Conservation (phyloP, 1,139 yeast species). For the Blastobotrys illinoisensis region DNA sequence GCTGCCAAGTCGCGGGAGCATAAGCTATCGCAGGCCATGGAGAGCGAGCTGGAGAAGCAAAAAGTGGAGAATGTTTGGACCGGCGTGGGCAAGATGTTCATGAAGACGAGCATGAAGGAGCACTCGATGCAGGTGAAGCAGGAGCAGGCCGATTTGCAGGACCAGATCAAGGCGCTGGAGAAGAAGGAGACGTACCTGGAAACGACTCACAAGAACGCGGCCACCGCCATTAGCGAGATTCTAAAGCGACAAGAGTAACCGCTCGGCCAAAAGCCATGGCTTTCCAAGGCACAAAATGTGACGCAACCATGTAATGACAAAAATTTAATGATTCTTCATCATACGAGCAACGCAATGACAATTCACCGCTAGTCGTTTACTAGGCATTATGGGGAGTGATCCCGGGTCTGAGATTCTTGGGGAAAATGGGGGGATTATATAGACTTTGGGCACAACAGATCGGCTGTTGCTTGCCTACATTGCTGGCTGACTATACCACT, state of each 20-base stretch:
- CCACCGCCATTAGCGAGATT: conserved; percentile 51
- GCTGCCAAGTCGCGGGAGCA: conserved; percentile 53
- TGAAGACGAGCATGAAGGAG: conserved; percentile 35
- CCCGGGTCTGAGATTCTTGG: not conserved
- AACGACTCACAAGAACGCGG: conserved; percentile 71
- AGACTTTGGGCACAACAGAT: too few species aligned
- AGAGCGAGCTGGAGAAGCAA: conserved; percentile 46
- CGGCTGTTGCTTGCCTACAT: too few species aligned
- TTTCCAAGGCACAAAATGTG: not conserved
- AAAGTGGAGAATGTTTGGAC: conserved; percentile 59
- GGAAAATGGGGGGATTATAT: not conserved
- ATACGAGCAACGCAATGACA: too few species aligned
- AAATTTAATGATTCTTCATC: too few species aligned
- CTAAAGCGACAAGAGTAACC: conserved; percentile 6
- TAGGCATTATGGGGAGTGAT: too few species aligned
- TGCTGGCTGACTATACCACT: too few species aligned
- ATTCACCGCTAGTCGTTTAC: too few species aligned
- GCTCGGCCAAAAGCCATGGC: too few species aligned
- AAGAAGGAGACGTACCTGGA: conserved; percentile 70
- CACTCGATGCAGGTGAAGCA: conserved; percentile 46
- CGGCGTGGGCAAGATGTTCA: conserved; percentile 69
- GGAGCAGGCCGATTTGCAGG: conserved; percentile 53
- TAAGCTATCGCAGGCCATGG: conserved; percentile 52
- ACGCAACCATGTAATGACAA: too few species aligned
- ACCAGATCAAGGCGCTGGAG: conserved; percentile 53